Evolutionary conservation across 2,329 filamentous ascomycete genomes (phyloP).

Genomic region (Malbranchea zuffiana): DNA sequence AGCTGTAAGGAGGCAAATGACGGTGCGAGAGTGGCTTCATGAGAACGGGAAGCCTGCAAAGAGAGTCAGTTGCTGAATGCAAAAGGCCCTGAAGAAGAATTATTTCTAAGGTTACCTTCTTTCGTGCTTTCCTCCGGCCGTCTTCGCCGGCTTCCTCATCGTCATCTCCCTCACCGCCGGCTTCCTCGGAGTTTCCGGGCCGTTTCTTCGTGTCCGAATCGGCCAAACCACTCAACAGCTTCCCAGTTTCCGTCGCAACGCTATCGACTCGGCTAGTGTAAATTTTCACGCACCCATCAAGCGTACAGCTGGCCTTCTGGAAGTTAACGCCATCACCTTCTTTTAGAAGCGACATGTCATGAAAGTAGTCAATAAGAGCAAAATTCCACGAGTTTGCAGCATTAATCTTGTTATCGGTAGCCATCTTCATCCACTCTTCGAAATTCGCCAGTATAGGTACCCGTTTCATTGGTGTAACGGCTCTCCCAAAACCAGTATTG

Average conservation of each 20-base stretch:
- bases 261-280: conserved; percentile 98
- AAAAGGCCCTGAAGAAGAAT: background rate
- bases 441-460: conserved; percentile 95
- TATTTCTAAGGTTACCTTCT: conserved; percentile 50
- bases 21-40: conserved; percentile 83
- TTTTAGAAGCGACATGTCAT: conserved; percentile 94
- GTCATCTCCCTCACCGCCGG: conserved; percentile 55
- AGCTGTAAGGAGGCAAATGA: conserved; percentile 81
- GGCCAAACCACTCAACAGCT: conserved; percentile 82
- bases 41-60: conserved; percentile 51
- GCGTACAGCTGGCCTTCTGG: conserved; percentile 92
- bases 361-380: conserved; percentile 98
- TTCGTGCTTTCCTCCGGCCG: conserved; percentile 47
- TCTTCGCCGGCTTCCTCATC: conserved; percentile 30
- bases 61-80: background rate
- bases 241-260: conserved; percentile 93
- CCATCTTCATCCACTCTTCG: conserved; percentile 99
- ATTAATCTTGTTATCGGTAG: conserved; percentile 98
- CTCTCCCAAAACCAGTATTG: conserved; percentile 56
- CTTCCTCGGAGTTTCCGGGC: conserved; percentile 49
- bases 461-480: conserved; percentile 89
- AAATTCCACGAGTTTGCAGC: conserved; percentile 98
- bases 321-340: conserved; percentile 98
- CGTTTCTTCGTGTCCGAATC: conserved; percentile 63
- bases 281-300: conserved; percentile 98